These are phyloP conservation scores for Starmerella powellii DNA, from an alignment of 805 yeast species.

Conservation along the genomic window DNA sequence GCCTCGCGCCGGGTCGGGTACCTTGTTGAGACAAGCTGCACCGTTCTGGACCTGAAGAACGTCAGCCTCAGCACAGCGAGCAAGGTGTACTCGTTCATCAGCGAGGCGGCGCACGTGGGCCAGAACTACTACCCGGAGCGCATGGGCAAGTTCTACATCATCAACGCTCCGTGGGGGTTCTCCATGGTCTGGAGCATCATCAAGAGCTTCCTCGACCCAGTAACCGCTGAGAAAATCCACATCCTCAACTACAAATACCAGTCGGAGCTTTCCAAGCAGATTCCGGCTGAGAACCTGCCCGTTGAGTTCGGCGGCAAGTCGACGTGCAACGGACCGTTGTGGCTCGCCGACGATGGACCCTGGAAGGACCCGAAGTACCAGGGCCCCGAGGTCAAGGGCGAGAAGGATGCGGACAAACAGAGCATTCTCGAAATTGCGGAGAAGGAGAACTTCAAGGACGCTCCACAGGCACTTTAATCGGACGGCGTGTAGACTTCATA, in stretches of 20 bases:
- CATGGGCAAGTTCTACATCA: conserved; percentile 93
- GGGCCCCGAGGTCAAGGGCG: conserved; percentile 69
- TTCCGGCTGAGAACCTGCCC: conserved; percentile 88
- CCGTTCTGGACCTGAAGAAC: conserved; percentile 89
- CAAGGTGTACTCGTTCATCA: conserved; percentile 75
- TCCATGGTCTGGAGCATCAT: conserved; percentile 83
- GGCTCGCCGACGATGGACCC: conserved; percentile 85
- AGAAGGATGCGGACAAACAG: neutral
- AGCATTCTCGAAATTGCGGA: too few species aligned
- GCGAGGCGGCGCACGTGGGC: conserved; percentile 87
- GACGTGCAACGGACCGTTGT: conserved; percentile 53
- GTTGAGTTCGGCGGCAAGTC: conserved; percentile 79
- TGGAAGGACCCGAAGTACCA: conserved; percentile 85
- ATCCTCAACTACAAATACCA: conserved; percentile 70
- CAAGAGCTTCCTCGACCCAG: conserved; percentile 93
- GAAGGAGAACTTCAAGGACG: conserved; percentile 2
- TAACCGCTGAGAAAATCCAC: conserved; percentile 88
- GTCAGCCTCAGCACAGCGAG: conserved; percentile 74
- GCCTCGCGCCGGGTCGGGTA: conserved; percentile 71
- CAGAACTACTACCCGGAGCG: conserved; percentile 98
- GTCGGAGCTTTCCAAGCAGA: conserved; percentile 76
- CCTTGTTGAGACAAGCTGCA: conserved; percentile 90
- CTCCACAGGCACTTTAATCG: neutral
- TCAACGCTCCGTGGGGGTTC: conserved; percentile 96
- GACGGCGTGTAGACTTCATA: neutral